Evolutionary conservation across 257 asterid genomes (phyloP), one percentile per base, ranked within the genome.

Genomic region (Handroanthus guayacan): DNA sequence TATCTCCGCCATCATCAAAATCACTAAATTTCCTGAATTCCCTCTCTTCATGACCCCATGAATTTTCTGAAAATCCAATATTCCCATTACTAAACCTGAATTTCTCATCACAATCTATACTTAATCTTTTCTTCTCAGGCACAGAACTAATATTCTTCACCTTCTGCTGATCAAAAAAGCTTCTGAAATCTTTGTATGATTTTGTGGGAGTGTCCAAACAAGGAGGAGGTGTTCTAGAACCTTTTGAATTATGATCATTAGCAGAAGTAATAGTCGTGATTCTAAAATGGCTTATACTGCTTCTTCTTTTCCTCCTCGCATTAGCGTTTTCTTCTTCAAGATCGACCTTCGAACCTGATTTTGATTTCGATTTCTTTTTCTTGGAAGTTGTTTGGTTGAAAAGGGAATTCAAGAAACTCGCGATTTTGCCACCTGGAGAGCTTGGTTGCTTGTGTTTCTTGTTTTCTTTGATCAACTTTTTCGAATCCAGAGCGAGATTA

Each of bases 351-450:
- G 68, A 25, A 25, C 16, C 31, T 69, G 11, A 2, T 65, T 47
- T 20, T 25, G 86, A 50, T 56, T 84, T 87, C 34, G 85, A 18
- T 63, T 88, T 92, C 84, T 86, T 90, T 79, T 89, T 89, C 79
- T 90, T 93, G 2, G 80, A 77, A 18, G 87, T 67, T 51, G 91
- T 55, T 73, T 89, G 96, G 70, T 77, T 89, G 86, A 94, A 88
- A 5, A 94, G 82, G 8, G 97, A 86, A 43, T 90, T 94, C 79
- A 94, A 76, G 86, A 92, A 90, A 43, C 79, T 87, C 11, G 97
- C 95, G 10, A 94, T 80, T 56, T 81, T 86, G 6, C 89, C 97
- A 5, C 97, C 95, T 25, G 99, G 97, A 16, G 99, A 92, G 71
- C 95, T 94, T 1, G 99, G 97, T 74, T 89, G 97, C 77, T 89